Evolutionary conservation across 257 asterid genomes (phyloP).

Genomic region (Fraxinus anomala): DNA sequence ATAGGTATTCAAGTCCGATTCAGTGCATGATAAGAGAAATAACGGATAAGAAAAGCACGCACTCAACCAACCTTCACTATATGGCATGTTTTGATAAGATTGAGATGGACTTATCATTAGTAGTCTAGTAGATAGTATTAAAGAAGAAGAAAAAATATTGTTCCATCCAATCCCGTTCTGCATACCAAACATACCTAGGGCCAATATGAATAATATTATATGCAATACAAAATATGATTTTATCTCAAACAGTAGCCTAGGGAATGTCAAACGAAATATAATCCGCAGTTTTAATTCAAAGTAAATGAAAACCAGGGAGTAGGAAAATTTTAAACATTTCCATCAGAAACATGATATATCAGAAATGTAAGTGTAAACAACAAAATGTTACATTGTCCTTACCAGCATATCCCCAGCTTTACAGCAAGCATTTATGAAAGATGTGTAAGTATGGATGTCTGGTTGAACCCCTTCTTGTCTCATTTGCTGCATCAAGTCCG

Average conservation of each 20-base stretch:
- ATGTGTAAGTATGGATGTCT: conserved; percentile 93
- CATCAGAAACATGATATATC: neutral
- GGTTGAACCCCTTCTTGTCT: conserved; percentile 87
- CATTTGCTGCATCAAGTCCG: conserved; percentile 99
- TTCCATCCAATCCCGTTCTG: neutral
- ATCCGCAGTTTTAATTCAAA: neutral
- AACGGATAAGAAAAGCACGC: neutral
- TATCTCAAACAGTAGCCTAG: neutral
- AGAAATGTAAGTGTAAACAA: neutral
- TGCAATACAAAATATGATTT: neutral
- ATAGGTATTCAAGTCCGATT: neutral
- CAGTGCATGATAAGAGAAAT: neutral
- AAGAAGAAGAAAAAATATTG: no score
- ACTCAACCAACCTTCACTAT: neutral
- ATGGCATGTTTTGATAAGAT: neutral
- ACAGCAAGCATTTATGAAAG: conserved; percentile 90
- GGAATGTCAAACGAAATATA: neutral
- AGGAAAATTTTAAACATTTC: neutral
- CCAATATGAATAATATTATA: neutral
- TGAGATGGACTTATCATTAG: neutral
- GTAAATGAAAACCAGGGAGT: neutral
- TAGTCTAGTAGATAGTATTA: neutral
- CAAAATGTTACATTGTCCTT: conserved; percentile 20
- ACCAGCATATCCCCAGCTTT: conserved; percentile 99
- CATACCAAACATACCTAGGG: neutral